phyloP scores from a whole-genome alignment of 2,329 filamentous ascomycete genomes.

The Colletotrichum nymphaeae region DNA sequence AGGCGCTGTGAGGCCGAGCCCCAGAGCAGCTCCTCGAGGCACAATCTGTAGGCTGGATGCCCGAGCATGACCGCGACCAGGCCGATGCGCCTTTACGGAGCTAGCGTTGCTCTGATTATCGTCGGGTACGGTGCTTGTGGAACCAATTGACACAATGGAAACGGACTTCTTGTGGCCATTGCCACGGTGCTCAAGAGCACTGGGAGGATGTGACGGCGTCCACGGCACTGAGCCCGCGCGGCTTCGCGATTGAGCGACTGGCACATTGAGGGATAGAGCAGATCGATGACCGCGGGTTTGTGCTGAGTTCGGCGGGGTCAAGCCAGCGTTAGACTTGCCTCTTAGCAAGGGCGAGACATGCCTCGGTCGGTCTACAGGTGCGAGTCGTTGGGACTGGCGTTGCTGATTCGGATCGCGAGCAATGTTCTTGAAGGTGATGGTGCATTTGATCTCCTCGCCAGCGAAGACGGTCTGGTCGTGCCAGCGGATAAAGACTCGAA shows the following conservation, averaged over 20 bases:
- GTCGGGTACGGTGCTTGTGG: slow-evolving; percentile 59
- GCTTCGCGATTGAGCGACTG: slow-evolving; percentile 56
- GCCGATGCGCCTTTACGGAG: slow-evolving; percentile 58
- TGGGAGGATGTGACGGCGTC: slow-evolving; percentile 47
- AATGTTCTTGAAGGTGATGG: slow-evolving; percentile 95
- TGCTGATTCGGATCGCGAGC: slow-evolving; percentile 56
- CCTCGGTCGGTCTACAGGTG: slow-evolving; percentile 37
- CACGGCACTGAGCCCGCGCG: slow-evolving; percentile 61
- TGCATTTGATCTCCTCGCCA: slow-evolving; percentile 94
- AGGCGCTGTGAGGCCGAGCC: slow-evolving; percentile 42
- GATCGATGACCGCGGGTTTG: slow-evolving; percentile 71
- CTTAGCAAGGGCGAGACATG: slow-evolving; percentile 56
- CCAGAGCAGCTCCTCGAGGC: slow-evolving; percentile 51
- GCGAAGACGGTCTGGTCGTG: slow-evolving; percentile 95
- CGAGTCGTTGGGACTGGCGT: slow-evolving; percentile 39
- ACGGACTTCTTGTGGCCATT: slow-evolving; percentile 80
- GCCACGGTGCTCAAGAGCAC: slow-evolving; percentile 45
- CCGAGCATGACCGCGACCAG: slow-evolving; percentile 75
- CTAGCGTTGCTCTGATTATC: slow-evolving; percentile 55
- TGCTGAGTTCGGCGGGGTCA: slow-evolving; percentile 57
- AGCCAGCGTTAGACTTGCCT: slow-evolving; percentile 54
- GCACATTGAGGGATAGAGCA: slow-evolving; percentile 72
- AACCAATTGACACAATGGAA: slow-evolving; percentile 84
- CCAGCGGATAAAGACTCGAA: slow-evolving; percentile 96
- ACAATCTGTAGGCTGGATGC: slow-evolving; percentile 86